Base-by-base conservation (phyloP, 495 filamentous ascomycete species). In the Penicillium cosmopolitanum region DNA sequence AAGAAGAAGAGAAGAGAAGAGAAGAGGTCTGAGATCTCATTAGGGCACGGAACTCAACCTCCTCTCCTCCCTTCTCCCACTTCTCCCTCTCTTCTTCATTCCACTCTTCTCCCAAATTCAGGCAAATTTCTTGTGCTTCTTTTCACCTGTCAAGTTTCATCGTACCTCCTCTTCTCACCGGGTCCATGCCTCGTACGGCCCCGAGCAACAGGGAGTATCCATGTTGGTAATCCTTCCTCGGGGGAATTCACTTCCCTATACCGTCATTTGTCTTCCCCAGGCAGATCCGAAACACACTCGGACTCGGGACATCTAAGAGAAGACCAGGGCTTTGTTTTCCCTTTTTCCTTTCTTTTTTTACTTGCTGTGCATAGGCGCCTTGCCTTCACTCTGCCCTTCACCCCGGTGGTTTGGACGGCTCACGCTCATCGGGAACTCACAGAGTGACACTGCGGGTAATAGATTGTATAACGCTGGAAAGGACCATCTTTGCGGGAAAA, bases 371-470 rank as follows among this genome's bases (percentile, higher is more conserved):
- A 31, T 25, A 48, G 19, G 23, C 46, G 11, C 23, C 46, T 28
- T 48, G 18, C 23, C 21, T 25, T n/a, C 21, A 7, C 9, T n/a
- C 35, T 34, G 12, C 33, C 28, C 8, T 31, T 31, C 6, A 52
- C 47, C 44, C 54, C 54, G 57, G 62, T 34, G 50, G 56, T 21
- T 57, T 60, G 57, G 53, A 55, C 44, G 56, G 50, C 51, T 53
- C 58, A 38, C 38, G 48, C 53, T 51, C 42, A 36, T 62, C 67
- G 67, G 67, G 65, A 67, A 67, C 62, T 62, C 59, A 23, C 67
- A 70, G 61, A 55, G 64, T 69, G 50, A 66, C 64, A 64, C 66
- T 31, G 28, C 63, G 63, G 64, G 64, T 66, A 55, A 56, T 66
- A 63, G 60, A 68, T 66, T 66, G 60, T 62, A 56, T 60, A 62